phyloP scores from a whole-genome alignment of 2,329 filamentous ascomycete species.

The Juglanconis juglandina region DNA sequence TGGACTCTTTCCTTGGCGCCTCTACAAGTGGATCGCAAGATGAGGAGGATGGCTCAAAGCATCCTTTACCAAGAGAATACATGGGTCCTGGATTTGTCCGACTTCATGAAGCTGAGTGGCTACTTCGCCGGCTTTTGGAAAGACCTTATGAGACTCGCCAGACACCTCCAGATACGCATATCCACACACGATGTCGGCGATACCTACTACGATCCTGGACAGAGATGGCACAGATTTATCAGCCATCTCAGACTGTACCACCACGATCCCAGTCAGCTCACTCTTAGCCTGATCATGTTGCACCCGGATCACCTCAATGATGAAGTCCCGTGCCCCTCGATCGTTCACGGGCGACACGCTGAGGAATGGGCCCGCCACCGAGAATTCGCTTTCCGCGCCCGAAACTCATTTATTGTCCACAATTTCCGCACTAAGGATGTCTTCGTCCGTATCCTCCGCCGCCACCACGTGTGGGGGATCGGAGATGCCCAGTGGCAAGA shows the following conservation, averaged over 20 bases:
- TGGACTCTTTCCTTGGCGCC: neutral
- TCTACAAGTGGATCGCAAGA: neutral
- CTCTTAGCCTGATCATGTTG: neutral
- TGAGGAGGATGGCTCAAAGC: neutral
- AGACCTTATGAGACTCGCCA: neutral
- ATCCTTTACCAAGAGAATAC: neutral
- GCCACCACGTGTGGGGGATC: neutral
- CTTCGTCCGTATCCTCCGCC: neutral
- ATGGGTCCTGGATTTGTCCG: neutral
- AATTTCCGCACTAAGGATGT: neutral
- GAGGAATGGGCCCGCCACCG: neutral
- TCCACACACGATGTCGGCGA: neutral
- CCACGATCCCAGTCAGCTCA: neutral
- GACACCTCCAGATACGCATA: neutral
- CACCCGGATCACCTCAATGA: neutral
- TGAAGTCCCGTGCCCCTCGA: no score
- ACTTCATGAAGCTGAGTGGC: neutral
- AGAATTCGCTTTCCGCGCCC: neutral
- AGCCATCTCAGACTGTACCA: neutral
- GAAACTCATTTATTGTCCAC: neutral
- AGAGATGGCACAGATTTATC: neutral
- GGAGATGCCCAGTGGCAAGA: neutral
- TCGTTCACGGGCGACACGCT: neutral
- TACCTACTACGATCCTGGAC: neutral
- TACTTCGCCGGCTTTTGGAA: neutral